phyloP scores from a whole-genome alignment of 1,284 basidiomycete species.

The Coniferiporia sulphurascens region DNA sequence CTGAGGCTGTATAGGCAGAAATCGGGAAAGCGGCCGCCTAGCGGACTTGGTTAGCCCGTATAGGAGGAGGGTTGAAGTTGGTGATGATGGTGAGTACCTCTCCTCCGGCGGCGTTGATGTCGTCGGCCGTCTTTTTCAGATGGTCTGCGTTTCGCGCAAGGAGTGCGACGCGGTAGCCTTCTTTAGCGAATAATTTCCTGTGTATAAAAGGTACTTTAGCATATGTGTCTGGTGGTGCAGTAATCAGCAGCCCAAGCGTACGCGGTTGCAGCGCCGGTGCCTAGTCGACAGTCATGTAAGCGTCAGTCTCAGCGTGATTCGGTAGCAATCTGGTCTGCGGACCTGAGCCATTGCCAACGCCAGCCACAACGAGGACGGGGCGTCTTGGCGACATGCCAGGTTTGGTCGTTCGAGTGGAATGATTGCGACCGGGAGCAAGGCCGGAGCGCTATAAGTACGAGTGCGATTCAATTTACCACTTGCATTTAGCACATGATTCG shows the following conservation, averaged over 20 bases:
- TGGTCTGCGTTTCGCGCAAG: slow-evolving; percentile 26
- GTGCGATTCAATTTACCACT: too few relatives aligned
- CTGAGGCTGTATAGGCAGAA: slow-evolving; percentile 21
- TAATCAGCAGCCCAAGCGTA: neutral
- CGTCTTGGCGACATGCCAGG: too few relatives aligned
- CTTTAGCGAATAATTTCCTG: slow-evolving; percentile 17
- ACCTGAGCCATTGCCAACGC: too few relatives aligned
- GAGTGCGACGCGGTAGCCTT: slow-evolving; percentile 28
- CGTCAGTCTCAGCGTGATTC: neutral
- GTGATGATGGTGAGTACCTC: slow-evolving; percentile 16
- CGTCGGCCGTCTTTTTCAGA: slow-evolving; percentile 21
- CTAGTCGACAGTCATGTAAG: neutral
- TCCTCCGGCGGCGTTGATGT: slow-evolving; percentile 24
- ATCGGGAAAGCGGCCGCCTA: slow-evolving; percentile 26
- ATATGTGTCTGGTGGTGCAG: neutral
- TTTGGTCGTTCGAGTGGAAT: too few relatives aligned
- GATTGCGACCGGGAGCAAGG: too few relatives aligned
- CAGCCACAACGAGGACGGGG: too few relatives aligned
- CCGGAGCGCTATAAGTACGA: too few relatives aligned
- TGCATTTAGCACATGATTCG: too few relatives aligned
- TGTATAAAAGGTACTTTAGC: neutral
- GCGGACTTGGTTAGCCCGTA: neutral
- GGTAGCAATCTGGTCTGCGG: too few relatives aligned
- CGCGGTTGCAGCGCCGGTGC: slow-evolving; percentile 19
- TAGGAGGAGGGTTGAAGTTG: neutral